These are phyloP conservation scores for Clonostachys rhizophaga DNA, from an alignment of 2,329 filamentous ascomycete genomes.

Conservation along the genomic window DNA sequence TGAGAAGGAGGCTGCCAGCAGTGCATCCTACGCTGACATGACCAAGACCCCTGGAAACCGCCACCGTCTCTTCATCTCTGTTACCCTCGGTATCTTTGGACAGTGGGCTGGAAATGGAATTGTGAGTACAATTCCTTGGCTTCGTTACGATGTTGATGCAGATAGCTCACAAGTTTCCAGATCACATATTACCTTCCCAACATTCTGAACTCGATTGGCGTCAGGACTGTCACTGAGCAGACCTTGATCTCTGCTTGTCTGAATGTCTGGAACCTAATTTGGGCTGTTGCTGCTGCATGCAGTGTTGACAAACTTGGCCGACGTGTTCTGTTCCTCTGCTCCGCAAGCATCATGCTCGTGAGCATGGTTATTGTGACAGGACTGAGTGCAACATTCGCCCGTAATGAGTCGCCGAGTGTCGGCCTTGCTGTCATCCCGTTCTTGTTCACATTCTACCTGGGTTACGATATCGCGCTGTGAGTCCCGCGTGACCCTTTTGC, in stretches of 20 bases:
- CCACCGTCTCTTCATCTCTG: conserved; percentile 55
- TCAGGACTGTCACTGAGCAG: conserved; percentile 15
- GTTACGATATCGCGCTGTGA: conserved; percentile 31
- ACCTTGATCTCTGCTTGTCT: conserved; percentile 35
- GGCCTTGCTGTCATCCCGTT: conserved; percentile 18
- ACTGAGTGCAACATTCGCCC: conserved; percentile 10
- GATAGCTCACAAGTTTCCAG: conserved; percentile 8
- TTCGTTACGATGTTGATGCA: too few species aligned
- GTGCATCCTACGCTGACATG: conserved; percentile 55
- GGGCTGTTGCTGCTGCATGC: conserved; percentile 36
- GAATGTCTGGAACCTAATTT: conserved; percentile 41
- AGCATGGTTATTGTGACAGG: conserved; percentile 2
- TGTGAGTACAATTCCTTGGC: conserved; percentile 21
- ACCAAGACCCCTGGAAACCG: conserved; percentile 59
- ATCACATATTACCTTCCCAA: conserved; percentile 29
- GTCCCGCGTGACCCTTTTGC: background rate
- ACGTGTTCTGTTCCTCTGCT: conserved; percentile 46
- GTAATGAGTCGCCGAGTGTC: conserved; percentile 17
- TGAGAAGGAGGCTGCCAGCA: conserved; percentile 43
- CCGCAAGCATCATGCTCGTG: conserved; percentile 41
- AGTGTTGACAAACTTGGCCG: conserved; percentile 45
- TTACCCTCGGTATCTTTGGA: conserved; percentile 61
- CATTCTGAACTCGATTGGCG: conserved; percentile 31
- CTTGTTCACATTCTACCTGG: conserved; percentile 24
- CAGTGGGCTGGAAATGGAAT: conserved; percentile 64